Conservation (phyloP, 2,329 filamentous ascomycete species). For the Neofusicoccum parvum region DNA sequence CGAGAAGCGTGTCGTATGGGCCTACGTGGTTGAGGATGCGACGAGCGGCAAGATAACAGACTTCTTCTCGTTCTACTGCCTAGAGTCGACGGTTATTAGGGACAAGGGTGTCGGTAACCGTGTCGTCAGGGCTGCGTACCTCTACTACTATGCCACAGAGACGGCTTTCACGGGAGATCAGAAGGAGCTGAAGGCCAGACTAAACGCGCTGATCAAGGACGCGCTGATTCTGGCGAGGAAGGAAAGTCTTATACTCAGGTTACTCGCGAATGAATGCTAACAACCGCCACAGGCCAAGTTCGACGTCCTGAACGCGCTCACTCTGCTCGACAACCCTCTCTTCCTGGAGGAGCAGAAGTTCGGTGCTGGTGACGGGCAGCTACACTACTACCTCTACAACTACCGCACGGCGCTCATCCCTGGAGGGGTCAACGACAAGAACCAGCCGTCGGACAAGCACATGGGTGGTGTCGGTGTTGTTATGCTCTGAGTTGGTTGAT, state of each 20-base stretch:
- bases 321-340: conserved; percentile 87
- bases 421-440: conserved; percentile 80
- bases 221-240: conserved; percentile 85
- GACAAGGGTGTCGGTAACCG: conserved; percentile 67
- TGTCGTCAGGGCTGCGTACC: conserved; percentile 84
- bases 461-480: conserved; percentile 89
- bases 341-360: conserved; percentile 96
- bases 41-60: conserved; percentile 82
- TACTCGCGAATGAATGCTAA: neutral
- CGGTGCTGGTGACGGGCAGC: conserved; percentile 86
- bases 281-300: conserved; percentile 62
- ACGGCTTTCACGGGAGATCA: conserved; percentile 30
- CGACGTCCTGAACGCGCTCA: conserved; percentile 96
- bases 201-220: conserved; percentile 81
- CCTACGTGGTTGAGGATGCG: conserved; percentile 79
- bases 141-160: conserved; percentile 86
- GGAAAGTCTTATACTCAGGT: conserved; percentile 39
- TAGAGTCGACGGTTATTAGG: conserved; percentile 90
- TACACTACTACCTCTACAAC: conserved; percentile 98
- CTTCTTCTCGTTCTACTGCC: conserved; percentile 95
- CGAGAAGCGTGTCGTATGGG: conserved; percentile 81
- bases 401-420: conserved; percentile 85
- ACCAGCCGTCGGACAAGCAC: conserved; percentile 73
- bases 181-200: conserved; percentile 70
- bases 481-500: conserved; percentile 59